A percentile compares a stretch with the other conserved stretches of the same genome.
phyloP scores from a whole-genome alignment of 2,329 filamentous ascomycete species.

The Cladorrhinum sp. region DNA sequence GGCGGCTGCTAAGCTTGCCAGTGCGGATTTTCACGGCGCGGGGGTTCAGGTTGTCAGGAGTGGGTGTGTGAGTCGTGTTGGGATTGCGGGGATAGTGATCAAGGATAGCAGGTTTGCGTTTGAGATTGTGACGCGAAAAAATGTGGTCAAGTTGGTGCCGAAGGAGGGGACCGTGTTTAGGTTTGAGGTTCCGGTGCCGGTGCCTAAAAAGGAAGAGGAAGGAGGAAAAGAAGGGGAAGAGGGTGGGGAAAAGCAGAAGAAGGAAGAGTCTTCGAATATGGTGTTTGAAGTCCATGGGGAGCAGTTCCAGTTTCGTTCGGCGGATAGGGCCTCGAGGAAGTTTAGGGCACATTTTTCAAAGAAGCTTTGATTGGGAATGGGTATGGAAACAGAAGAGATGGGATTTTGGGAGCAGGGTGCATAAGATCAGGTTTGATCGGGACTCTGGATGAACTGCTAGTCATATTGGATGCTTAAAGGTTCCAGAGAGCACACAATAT shows the following conservation, averaged over 20 bases:
- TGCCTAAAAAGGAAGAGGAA: slow-evolving; percentile 24
- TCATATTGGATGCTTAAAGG: too few species aligned
- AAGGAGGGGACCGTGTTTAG: slow-evolving; percentile 89
- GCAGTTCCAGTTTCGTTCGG: slow-evolving; percentile 78
- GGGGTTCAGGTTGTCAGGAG: slow-evolving; percentile 79
- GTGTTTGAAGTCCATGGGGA: slow-evolving; percentile 84
- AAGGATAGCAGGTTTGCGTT: slow-evolving; percentile 85
- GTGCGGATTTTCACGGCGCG: slow-evolving; percentile 89
- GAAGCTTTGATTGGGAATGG: slow-evolving; percentile 57
- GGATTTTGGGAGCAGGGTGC: too few species aligned
- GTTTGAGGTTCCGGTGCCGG: slow-evolving; percentile 61
- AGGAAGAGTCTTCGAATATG: slow-evolving; percentile 38
- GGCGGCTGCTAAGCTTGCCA: slow-evolving; percentile 72
- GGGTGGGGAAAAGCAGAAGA: slow-evolving; percentile 23
- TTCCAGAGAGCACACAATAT: too few species aligned
- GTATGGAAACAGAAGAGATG: too few species aligned
- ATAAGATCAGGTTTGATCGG: too few species aligned
- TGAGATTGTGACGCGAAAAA: slow-evolving; percentile 71
- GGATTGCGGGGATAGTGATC: slow-evolving; percentile 80
- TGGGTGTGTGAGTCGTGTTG: slow-evolving; percentile 76
- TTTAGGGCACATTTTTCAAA: slow-evolving; percentile 81
- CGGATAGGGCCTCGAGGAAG: slow-evolving; percentile 85
- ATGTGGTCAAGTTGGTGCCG: slow-evolving; percentile 74
- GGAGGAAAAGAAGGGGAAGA: slow-evolving; percentile 23
- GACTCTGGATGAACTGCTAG: too few species aligned